A percentile compares a stretch with the other conserved stretches of the same genome.
These are phyloP conservation scores for Aureobasidium sp. DNA, from an alignment of 2,329 filamentous ascomycete species.

Conservation along the genomic window DNA sequence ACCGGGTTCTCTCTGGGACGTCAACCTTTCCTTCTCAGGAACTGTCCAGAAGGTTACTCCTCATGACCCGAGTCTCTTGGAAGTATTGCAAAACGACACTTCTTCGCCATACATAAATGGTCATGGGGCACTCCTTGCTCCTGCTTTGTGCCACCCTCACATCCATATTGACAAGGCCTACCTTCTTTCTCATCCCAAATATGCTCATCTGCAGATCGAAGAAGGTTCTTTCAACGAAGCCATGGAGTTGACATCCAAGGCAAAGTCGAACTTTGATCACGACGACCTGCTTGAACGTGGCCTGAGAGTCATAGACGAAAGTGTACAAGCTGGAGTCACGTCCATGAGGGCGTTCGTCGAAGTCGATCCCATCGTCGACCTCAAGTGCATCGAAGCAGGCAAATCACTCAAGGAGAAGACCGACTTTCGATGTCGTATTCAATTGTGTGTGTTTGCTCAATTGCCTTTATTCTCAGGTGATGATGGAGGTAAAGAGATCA, in stretches of 20 bases:
- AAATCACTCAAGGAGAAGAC: constrained; percentile 44
- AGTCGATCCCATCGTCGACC: constrained; percentile 54
- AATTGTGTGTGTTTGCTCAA: constrained; percentile 66
- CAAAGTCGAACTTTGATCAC: constrained; percentile 56
- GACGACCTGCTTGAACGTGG: constrained; percentile 58
- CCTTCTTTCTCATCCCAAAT: constrained; percentile 52
- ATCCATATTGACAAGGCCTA: constrained; percentile 65
- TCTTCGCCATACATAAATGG: constrained; percentile 30
- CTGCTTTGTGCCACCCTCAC: constrained; percentile 63
- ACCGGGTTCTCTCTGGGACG: constrained; percentile 30
- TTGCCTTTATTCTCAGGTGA: constrained; percentile 56
- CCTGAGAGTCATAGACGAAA: constrained; percentile 58
- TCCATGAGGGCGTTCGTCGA: constrained; percentile 66
- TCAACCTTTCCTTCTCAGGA: constrained; percentile 20
- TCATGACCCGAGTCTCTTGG: constrained; percentile 20
- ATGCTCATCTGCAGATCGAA: constrained; percentile 52
- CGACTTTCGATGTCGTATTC: constrained; percentile 49
- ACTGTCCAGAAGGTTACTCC: constrained; percentile 28
- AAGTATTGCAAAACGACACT: background rate
- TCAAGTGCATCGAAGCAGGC: constrained; percentile 52
- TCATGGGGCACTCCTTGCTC: constrained; percentile 38
- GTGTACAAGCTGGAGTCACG: constrained; percentile 57
- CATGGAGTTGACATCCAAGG: constrained; percentile 49
- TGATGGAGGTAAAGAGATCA: constrained; percentile 43
- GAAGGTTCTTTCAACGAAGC: constrained; percentile 61